A percentile compares a stretch with the other conserved stretches of the same genome.
phyloP scores from a whole-genome alignment of 2,329 filamentous ascomycete species.

The Venturia carpophila region DNA sequence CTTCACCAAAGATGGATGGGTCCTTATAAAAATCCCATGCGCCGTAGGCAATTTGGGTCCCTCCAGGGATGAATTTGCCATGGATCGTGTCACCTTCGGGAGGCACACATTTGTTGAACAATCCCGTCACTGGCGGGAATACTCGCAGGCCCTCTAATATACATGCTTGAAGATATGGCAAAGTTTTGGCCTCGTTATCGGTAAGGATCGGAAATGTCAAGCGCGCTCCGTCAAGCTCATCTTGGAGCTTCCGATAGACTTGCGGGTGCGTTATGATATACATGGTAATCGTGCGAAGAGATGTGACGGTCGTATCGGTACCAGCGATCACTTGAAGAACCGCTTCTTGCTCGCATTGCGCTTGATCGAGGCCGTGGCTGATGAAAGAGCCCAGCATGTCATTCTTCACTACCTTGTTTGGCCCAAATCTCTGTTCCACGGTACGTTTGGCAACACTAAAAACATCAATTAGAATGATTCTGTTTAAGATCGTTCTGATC shows the following conservation, averaged over 20 bases:
- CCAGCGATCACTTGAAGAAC: constrained; percentile 42
- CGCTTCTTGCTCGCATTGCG: constrained; percentile 31
- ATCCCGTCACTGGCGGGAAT: constrained; percentile 44
- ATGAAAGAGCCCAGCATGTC: constrained; percentile 51
- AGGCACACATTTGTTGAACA: constrained; percentile 34
- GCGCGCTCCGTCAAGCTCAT: constrained; percentile 34
- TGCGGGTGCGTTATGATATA: constrained; percentile 44
- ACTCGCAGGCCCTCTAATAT: constrained; percentile 46
- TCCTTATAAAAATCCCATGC: constrained; percentile 27
- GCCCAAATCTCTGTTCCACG: constrained; percentile 40
- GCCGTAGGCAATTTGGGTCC: constrained; percentile 27
- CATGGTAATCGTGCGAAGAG: constrained; percentile 46
- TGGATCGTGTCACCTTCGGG: constrained; percentile 13
- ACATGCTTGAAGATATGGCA: constrained; percentile 47
- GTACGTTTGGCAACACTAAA: constrained; percentile 21
- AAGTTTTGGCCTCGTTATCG: constrained; percentile 30
- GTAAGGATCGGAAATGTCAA: constrained; percentile 26
- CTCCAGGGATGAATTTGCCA: constrained; percentile 15
- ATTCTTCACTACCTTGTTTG: constrained; percentile 32
- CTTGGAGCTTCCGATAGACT: constrained; percentile 40
- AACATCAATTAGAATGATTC: constrained; percentile 26
- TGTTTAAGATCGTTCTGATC: background rate
- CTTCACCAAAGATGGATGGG: constrained; percentile 22
- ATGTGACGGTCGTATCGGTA: constrained; percentile 51
- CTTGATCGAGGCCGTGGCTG: constrained; percentile 34